Evolutionary conservation across 2,329 filamentous ascomycete species (phyloP), one percentile per base, ranked within the genome.

Genomic region (Cadophora malorum): DNA sequence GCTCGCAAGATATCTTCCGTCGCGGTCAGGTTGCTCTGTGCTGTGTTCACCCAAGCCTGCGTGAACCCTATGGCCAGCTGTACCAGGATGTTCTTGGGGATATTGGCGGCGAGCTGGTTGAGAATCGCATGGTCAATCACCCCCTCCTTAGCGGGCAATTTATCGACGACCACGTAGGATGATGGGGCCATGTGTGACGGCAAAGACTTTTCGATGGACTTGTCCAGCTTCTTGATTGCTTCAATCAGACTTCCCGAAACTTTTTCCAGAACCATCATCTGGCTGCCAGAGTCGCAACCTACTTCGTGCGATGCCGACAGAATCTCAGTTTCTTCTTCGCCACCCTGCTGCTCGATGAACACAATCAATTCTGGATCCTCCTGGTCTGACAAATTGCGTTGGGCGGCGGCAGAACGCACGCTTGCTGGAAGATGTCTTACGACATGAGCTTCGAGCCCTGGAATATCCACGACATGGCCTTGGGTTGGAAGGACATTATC

Each of bases 181-280:
- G 77, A 80, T 0, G 83, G 83, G n/a, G 83, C 75, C 80, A 84
- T 81, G 68, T 83, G 82, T 4, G 80, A 79, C 2, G 83, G 81
- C n/a, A 85, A 76, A 25, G 83, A 80, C 35, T 77, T 74, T 60
- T 80, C 78, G 23, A 82, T 77, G 35, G 73, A 79, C 64, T 80
- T 81, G 73, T 83, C 78, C 4, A 84, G 75, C 38, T 78, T 79
- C 68, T 80, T 81, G 6, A 83, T 69, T 10, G 76, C 75, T 5
- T 73, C 62, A 21, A 75, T 76, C 35, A 83, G 75, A 19, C 67
- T 74, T 16, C 72, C 68, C 0, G 81, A 69, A 28, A 72, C 35
- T 28, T 55, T 67, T 12, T 52, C 31, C 16, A 25, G 50, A 4
- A 65, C 21, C 12, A 19, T 41, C 14, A 14, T 59, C 25, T 59